phyloP scores from a whole-genome alignment of 2,329 filamentous ascomycete genomes.

The Colletotrichum orbiculare region DNA sequence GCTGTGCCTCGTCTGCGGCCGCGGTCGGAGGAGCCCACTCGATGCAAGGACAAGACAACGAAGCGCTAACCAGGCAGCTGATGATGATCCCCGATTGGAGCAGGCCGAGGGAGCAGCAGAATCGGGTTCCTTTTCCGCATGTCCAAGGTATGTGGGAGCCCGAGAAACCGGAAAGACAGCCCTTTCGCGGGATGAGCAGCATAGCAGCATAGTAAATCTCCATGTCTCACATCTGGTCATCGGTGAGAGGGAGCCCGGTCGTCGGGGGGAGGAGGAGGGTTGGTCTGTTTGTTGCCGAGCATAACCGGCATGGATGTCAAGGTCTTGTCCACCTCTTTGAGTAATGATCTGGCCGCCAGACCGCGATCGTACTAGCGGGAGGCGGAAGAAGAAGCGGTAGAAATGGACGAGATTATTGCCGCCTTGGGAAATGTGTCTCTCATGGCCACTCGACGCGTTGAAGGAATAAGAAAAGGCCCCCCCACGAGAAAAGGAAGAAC shows the following conservation, averaged over 20 bases:
- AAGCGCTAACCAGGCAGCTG: neutral
- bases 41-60: no score
- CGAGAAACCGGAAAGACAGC: slow-evolving; percentile 13
- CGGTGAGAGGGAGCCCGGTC: slow-evolving; percentile 2
- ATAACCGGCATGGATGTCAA: slow-evolving; percentile 13
- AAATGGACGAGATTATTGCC: neutral
- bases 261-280: neutral
- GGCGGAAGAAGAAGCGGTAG: neutral
- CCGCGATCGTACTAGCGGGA: slow-evolving; percentile 12
- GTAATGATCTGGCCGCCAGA: neutral
- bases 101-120: neutral
- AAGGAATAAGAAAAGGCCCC: neutral
- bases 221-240: slow-evolving; percentile 6
- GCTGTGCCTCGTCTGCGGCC: no score
- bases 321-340: neutral
- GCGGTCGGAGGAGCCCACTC: no score
- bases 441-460: neutral
- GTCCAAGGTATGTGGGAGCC: neutral
- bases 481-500: no score
- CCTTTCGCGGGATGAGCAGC: neutral
- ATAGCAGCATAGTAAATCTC: no score
- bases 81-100: slow-evolving; percentile 32
- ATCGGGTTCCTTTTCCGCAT: slow-evolving; percentile 15
- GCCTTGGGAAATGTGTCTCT: neutral
- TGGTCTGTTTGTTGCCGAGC: slow-evolving; percentile 23